Base-by-base conservation (phyloP, 225 moss, liverwort and hornwort species). In the Asterella californica region DNA sequence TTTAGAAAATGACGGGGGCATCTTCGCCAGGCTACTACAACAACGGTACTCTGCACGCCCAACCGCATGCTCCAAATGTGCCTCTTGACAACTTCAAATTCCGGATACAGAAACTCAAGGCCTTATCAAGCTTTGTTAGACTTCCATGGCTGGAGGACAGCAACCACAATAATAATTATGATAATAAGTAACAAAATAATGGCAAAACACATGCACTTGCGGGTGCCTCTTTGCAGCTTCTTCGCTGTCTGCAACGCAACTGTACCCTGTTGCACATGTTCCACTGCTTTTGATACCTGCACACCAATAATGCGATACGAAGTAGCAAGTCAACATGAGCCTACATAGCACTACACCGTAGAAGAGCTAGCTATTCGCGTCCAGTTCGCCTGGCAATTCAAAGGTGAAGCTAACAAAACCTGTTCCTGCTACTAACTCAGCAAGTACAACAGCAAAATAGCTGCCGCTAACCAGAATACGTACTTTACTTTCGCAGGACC, bases 181-280 rank as follows among this genome's bases (percentile, higher is more conserved):
- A 85, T 81, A 30, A 93, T 82, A 53, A 96, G 92, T 21, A 93
- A 45, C 15, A 96, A 79, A 68, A 93, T 22, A n/a, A 96, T 82
- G 70, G 90, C 95, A 68, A 93, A 84, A 77, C 92, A 93, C 86
- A 93, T 90, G 90, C 95, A 96, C 83, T 92, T 92, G 75, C 95
- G 92, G 63, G 88, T 96, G 60, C 88, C 84, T 85, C 85, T 85
- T 84, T 93, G 95, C 74, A 91, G 85, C 38, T 87, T 87, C 82
- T 96, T 96, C 0, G 92, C 93, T 50, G 84, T 90, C 66, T 89
- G 85, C 19, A 96, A 86, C 11, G 91, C 89, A 74, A 74, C 61
- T 70, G 95, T 92, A 45, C 93, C 91, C 47, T 86, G 73, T 64
- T 89, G 85, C 14, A 96, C 90, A 61, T 96, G 91, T 45, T 93